These are phyloP conservation scores for Cicer bijugum DNA, from an alignment of 306 rosid species.

Conservation along the genomic window DNA sequence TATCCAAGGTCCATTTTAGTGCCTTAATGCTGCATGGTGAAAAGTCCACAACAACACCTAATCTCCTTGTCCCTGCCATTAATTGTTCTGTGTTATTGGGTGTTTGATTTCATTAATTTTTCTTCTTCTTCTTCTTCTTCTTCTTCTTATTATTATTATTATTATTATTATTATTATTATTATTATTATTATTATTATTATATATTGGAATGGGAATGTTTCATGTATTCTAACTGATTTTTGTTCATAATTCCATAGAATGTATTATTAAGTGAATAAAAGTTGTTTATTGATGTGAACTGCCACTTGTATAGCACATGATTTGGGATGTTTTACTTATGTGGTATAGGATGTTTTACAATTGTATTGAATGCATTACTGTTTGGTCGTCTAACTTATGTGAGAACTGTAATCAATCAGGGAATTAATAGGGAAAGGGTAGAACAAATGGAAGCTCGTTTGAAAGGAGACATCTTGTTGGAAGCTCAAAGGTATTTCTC, in stretches of 20 bases:
- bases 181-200: too few relatives aligned
- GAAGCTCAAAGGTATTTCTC: slow-evolving; percentile 81
- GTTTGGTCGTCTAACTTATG: slow-evolving; percentile 18
- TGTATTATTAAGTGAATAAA: too few relatives aligned
- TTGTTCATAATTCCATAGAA: too few relatives aligned
- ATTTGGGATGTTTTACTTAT: too few relatives aligned
- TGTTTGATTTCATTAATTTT: background rate
- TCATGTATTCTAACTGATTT: too few relatives aligned
- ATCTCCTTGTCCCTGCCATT: slow-evolving; percentile 54
- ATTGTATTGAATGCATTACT: slow-evolving; percentile 21
- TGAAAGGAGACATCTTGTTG: slow-evolving; percentile 74
- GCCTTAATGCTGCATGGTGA: slow-evolving; percentile 77
- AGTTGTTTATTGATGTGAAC: too few relatives aligned
- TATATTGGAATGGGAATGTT: too few relatives aligned
- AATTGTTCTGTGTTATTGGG: background rate
- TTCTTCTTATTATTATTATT: too few relatives aligned
- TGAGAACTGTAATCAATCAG: slow-evolving; percentile 50
- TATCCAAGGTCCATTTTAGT: slow-evolving; percentile 77
- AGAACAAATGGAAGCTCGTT: slow-evolving; percentile 90
- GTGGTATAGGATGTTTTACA: too few relatives aligned
- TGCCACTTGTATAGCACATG: too few relatives aligned
- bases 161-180: too few relatives aligned
- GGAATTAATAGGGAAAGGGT: slow-evolving; percentile 85
- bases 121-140: background rate
- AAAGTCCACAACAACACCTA: slow-evolving; percentile 93